Conservation (phyloP, 345 rosid species). For the Dipteronia sinensis region DNA sequence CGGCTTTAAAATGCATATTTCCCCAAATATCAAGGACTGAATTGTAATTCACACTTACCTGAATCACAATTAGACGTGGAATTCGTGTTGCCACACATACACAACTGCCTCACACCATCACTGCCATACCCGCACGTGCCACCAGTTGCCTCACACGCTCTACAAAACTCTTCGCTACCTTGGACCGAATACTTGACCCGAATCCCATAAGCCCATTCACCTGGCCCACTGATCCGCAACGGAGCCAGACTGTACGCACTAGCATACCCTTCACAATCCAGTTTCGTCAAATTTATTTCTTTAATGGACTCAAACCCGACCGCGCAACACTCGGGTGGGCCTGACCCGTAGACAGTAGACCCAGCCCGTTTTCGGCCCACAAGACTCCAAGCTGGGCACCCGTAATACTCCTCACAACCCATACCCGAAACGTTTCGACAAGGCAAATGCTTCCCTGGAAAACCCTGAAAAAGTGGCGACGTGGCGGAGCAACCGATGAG, state of each 20-base stretch:
- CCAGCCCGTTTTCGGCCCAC: slow-evolving; percentile 43
- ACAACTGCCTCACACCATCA: slow-evolving; percentile 65
- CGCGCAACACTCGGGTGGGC: slow-evolving; percentile 84
- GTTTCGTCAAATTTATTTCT: slow-evolving; percentile 64
- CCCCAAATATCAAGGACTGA: too few relatives aligned
- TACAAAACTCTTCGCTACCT: slow-evolving; percentile 66
- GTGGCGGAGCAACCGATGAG: slow-evolving; percentile 76
- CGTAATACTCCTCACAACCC: slow-evolving; percentile 87
- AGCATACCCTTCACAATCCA: slow-evolving; percentile 82
- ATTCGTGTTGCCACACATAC: slow-evolving; percentile 69
- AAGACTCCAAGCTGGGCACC: slow-evolving; percentile 72
- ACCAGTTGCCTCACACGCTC: slow-evolving; percentile 83
- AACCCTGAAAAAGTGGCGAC: slow-evolving; percentile 87
- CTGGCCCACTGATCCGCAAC: slow-evolving; percentile 49
- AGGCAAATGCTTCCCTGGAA: slow-evolving; percentile 77
- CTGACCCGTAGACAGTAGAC: slow-evolving; percentile 33
- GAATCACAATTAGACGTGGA: slow-evolving; percentile 87
- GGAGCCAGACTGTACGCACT: slow-evolving; percentile 84
- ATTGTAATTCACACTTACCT: neutral
- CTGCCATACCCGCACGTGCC: slow-evolving; percentile 77
- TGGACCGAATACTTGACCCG: slow-evolving; percentile 76
- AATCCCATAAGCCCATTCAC: slow-evolving; percentile 76
- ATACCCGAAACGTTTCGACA: slow-evolving; percentile 87
- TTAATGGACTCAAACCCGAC: slow-evolving; percentile 74
- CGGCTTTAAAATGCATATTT: too few relatives aligned